Evolutionary conservation across 176 grass and related monocot species (phyloP), one percentile per base, ranked within the genome.

Genomic region (Lolium rigidum): DNA sequence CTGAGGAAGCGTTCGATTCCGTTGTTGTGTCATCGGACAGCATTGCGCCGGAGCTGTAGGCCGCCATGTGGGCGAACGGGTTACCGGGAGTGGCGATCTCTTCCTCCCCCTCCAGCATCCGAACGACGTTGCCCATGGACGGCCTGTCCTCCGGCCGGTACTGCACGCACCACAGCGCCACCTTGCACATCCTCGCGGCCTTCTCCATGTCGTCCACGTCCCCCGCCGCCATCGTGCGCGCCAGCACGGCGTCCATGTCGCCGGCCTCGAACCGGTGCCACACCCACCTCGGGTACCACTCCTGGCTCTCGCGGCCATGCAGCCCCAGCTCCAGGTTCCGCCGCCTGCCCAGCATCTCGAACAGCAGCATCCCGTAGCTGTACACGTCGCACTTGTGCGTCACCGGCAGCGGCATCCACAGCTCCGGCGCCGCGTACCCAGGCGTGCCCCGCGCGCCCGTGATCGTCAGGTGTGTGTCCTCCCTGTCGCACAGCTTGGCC

Each of bases 131-230:
- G 56, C 90, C 85, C 90, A 92, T 97, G 24, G 60, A 74, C 39
- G 92, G 92, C 44, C 92, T 76, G 11, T 86, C 90, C 31, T 97
- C 90, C 13, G 92, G 67, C 62, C 67, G 20, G 77, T 90, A 88
- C 90, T 97, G 94, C 24, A 97, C 90, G 74, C 94, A 92, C 92
- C 89, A 97, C 62, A 97, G 48, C 26, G 89, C 94, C 38, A 97
- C 87, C 69, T 84, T 87, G 81, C 92, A 97, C 82, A 87, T 44
- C 35, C 94, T 86, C 22, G 91, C 79, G 7, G 82, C 91, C 70
- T 70, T 82, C 78, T 92, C 91, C 50, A 50, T 88, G 14, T 90
- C 66, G 38, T 47, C 78, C 65, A 7, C 10, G 6, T 80, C 20
- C 38, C 69, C 87, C 7, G 50, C 46, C 18, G 85, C 85, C 68